Percentiles rank a stretch among this genome's conserved stretches.
These are phyloP conservation scores for Apiotrichum sp. DNA, from an alignment of 1,284 basidiomycete species.

Conservation along the genomic window DNA sequence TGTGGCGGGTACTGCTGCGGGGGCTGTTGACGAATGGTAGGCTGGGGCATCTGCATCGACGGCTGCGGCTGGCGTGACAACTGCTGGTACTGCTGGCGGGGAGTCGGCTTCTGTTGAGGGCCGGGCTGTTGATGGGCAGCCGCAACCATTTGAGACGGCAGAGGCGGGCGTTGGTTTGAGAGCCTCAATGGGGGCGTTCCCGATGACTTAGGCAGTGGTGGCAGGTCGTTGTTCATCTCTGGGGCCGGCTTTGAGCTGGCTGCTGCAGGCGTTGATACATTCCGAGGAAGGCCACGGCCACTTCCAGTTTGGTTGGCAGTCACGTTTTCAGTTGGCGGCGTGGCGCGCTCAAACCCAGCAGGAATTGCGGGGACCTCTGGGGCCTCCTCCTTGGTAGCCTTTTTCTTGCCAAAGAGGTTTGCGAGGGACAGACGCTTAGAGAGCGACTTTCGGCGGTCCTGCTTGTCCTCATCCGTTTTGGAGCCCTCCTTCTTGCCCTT, in stretches of 20 bases:
- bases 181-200: too few relatives aligned
- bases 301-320: background rate
- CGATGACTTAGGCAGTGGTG: too few relatives aligned
- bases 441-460: conserved; percentile 5
- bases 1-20: background rate
- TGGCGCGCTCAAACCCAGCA: background rate
- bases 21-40: background rate
- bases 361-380: conserved; percentile 10
- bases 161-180: background rate
- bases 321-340: too few relatives aligned
- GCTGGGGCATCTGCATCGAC: background rate
- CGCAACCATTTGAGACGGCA: background rate
- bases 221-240: too few relatives aligned
- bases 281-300: background rate
- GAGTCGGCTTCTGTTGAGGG: background rate
- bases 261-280: background rate
- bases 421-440: conserved; percentile 11
- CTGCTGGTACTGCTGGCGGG: too few relatives aligned
- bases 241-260: too few relatives aligned
- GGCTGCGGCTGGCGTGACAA: background rate
- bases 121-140: background rate
- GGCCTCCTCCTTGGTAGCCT: background rate
- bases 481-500: background rate
- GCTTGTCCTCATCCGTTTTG: background rate
- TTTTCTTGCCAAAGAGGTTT: conserved; percentile 9